These are phyloP conservation scores for Neurospora cerealis DNA, from an alignment of 495 filamentous ascomycete genomes.

Conservation along the genomic window DNA sequence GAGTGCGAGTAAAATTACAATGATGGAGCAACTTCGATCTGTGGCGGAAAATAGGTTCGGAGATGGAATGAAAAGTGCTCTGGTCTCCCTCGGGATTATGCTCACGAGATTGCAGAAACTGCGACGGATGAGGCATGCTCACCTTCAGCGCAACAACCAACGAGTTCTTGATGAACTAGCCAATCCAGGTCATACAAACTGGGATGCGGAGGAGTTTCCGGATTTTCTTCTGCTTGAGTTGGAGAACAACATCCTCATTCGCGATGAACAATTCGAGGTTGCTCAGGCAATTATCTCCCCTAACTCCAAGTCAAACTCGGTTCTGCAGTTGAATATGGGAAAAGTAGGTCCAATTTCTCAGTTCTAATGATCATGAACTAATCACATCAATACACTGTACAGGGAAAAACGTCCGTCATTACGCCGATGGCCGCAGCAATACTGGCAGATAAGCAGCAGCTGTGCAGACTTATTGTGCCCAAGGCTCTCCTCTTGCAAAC, in stretches of 20 bases:
- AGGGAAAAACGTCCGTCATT: neutral
- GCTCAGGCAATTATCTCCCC: conserved; percentile 42
- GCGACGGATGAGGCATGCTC: conserved; percentile 10
- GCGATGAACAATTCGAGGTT: conserved; percentile 42
- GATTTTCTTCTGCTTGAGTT: conserved; percentile 54
- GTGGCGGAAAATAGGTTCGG: conserved; percentile 22
- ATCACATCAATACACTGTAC: neutral
- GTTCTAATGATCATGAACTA: neutral
- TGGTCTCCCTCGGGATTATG: conserved; percentile 32
- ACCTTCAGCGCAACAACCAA: neutral
- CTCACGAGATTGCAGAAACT: conserved; percentile 39
- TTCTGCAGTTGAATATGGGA: conserved; percentile 11
- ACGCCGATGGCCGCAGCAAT: neutral
- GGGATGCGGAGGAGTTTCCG: conserved; percentile 31
- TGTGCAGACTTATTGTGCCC: neutral
- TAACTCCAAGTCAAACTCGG: conserved; percentile 33
- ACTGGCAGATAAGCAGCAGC: conserved; percentile 33
- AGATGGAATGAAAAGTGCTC: conserved; percentile 29
- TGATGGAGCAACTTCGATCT: conserved; percentile 46
- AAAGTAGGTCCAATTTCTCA: neutral
- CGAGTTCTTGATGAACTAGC: conserved; percentile 26
- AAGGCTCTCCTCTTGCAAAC: conserved; percentile 32
- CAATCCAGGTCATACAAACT: conserved; percentile 43
- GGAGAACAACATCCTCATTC: conserved; percentile 43
- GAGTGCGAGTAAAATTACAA: conserved; percentile 31